Conservation (phyloP, 2,329 filamentous ascomycete species). For the Leptosphaerulina australis region DNA sequence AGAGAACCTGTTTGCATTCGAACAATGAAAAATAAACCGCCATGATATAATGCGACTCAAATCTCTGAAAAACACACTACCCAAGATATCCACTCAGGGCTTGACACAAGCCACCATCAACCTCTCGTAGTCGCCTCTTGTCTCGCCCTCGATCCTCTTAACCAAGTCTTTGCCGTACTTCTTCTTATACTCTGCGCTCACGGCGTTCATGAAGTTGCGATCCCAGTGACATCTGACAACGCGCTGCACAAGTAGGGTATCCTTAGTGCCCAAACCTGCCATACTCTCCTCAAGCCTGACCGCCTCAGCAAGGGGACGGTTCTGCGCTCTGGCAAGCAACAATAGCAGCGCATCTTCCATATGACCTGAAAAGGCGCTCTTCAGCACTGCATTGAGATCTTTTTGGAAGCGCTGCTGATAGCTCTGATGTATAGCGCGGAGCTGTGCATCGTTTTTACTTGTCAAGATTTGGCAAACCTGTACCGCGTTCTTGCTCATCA, state of each 20-base stretch:
- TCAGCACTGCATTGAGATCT: conserved; percentile 74
- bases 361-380: conserved; percentile 85
- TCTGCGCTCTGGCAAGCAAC: conserved; percentile 76
- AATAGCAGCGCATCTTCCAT: conserved; percentile 85
- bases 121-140: conserved; percentile 79
- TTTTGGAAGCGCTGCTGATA: conserved; percentile 76
- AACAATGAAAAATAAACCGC: too few relatives aligned
- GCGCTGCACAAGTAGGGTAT: conserved; percentile 76
- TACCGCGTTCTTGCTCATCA: conserved; percentile 74
- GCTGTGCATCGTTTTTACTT: conserved; percentile 77
- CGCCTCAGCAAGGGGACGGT: conserved; percentile 85
- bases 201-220: conserved; percentile 71
- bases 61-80: background rate
- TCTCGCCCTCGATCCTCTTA: conserved; percentile 77
- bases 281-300: conserved; percentile 83
- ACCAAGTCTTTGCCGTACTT: conserved; percentile 71
- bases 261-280: conserved; percentile 86
- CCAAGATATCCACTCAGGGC: conserved; percentile 20
- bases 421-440: conserved; percentile 77
- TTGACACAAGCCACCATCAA: conserved; percentile 71
- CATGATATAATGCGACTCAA: background rate
- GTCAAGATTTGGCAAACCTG: conserved; percentile 80
- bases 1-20: too few relatives aligned
- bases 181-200: conserved; percentile 78
- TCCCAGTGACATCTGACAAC: conserved; percentile 87